Evolutionary conservation across 2,329 filamentous ascomycete genomes (phyloP).

Genomic region (Talaromyces sp.): DNA sequence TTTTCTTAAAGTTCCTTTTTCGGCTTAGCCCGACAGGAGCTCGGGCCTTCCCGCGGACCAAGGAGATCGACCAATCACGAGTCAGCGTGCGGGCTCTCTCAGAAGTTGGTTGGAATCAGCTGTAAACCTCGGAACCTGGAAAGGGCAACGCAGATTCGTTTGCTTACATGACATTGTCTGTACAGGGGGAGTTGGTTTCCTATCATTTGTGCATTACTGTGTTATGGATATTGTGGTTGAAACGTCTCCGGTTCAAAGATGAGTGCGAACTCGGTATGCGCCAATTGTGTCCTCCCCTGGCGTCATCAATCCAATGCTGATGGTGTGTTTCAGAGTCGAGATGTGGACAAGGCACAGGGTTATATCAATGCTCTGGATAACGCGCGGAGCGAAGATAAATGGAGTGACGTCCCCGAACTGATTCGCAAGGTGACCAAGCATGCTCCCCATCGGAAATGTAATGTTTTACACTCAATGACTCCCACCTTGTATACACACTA

Average conservation of each 20-base stretch:
- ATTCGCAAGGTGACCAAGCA: constrained; percentile 93
- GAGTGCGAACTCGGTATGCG: constrained; percentile 20
- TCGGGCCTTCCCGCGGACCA: constrained; percentile 8
- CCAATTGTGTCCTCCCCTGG: not conserved
- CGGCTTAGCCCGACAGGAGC: not conserved
- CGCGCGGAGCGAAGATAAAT: constrained; percentile 81
- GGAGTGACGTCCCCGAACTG: constrained; percentile 80
- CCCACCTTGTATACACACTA: constrained; percentile 16
- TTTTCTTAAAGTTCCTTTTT: constrained; percentile 5
- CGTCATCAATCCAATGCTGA: not conserved
- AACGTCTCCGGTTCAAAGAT: constrained; percentile 17
- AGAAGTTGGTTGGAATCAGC: not conserved
- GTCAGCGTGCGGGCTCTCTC: not conserved
- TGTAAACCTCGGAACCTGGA: not conserved
- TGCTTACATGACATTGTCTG: not conserved
- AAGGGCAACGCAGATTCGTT: not conserved
- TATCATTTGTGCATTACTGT: not conserved
- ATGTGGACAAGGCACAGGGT: constrained; percentile 69
- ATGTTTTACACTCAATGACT: constrained; percentile 17
- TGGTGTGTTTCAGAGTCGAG: constrained; percentile 38
- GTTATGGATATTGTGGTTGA: constrained; percentile 14
- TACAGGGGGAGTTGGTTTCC: constrained; percentile 1
- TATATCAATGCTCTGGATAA: constrained; percentile 80
- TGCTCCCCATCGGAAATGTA: constrained; percentile 79
- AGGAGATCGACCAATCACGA: constrained; percentile 3